phyloP scores from a whole-genome alignment of 768 basidiomycete species.

The Lepiota subincarnata region DNA sequence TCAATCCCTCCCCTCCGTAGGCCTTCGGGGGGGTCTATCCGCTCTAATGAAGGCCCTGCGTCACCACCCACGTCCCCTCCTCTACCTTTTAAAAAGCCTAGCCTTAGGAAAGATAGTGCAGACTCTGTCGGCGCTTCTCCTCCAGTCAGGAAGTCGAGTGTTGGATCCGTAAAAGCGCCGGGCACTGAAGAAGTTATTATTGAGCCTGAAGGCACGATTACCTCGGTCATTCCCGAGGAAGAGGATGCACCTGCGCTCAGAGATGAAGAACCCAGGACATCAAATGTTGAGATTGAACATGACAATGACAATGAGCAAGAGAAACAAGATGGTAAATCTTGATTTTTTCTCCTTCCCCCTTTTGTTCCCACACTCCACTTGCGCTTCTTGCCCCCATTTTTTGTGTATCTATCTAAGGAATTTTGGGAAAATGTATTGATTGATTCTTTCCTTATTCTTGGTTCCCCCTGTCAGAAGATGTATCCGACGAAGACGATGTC shows the following conservation, averaged over 20 bases:
- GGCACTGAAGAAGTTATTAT: neutral
- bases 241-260: neutral
- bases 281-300: constrained; percentile 14
- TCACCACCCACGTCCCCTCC: constrained; percentile 10
- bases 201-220: neutral
- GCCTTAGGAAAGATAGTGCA: neutral
- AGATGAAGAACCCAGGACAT: constrained; percentile 9
- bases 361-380: neutral
- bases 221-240: constrained; percentile 10
- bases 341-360: constrained; percentile 17
- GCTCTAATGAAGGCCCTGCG: constrained; percentile 1
- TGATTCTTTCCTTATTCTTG: neutral
- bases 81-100: neutral
- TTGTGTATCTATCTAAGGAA: neutral
- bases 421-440: constrained; percentile 9
- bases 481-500: constrained; percentile 13
- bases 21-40: constrained; percentile 14
- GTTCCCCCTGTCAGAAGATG: constrained; percentile 2
- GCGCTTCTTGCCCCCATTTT: neutral
- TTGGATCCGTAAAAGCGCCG: neutral
- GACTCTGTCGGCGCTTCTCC: neutral
- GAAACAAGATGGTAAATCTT: constrained; percentile 32
- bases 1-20: constrained; percentile 22
- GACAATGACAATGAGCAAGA: constrained; percentile 11
- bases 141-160: neutral